Evolutionary conservation across 2,329 filamentous ascomycete genomes (phyloP).

Genomic region (Coniochaeta hoffmannii): DNA sequence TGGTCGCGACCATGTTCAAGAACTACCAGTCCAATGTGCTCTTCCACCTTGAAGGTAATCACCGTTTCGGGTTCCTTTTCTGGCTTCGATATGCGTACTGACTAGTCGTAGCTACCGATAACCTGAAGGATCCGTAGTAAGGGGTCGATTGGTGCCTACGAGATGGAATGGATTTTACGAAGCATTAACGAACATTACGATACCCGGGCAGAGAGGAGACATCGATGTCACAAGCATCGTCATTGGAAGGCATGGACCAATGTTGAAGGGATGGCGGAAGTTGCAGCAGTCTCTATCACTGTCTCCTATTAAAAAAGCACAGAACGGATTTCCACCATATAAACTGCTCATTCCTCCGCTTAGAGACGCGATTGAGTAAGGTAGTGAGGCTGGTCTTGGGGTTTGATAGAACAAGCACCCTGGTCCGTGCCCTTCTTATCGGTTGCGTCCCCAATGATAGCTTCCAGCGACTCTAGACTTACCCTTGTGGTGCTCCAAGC

Average conservation of each 20-base stretch:
- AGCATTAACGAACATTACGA: constrained; percentile 3
- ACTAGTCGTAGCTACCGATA: constrained; percentile 61
- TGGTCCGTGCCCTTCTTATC: neutral
- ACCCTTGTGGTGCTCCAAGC: too few species aligned
- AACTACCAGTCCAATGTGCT: constrained; percentile 98
- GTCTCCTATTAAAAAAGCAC: too few species aligned
- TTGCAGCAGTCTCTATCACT: too few species aligned
- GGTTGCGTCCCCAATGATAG: neutral
- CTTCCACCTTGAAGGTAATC: constrained; percentile 87
- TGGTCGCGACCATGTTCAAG: constrained; percentile 99
- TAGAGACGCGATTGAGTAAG: too few species aligned
- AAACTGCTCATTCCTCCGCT: too few species aligned
- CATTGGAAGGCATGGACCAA: neutral
- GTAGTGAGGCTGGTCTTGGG: too few species aligned
- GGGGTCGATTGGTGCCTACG: neutral
- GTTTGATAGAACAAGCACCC: too few species aligned
- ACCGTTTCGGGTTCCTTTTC: neutral
- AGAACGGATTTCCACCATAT: too few species aligned
- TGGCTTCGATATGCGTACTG: constrained; percentile 1
- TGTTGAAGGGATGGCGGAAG: too few species aligned
- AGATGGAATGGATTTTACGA: neutral
- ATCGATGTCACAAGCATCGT: neutral
- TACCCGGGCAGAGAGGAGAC: neutral
- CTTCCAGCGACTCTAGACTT: neutral
- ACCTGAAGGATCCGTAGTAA: constrained; percentile 69